Evolutionary conservation across 2,329 filamentous ascomycete species (phyloP).

Genomic region (Epichloe elymi): DNA sequence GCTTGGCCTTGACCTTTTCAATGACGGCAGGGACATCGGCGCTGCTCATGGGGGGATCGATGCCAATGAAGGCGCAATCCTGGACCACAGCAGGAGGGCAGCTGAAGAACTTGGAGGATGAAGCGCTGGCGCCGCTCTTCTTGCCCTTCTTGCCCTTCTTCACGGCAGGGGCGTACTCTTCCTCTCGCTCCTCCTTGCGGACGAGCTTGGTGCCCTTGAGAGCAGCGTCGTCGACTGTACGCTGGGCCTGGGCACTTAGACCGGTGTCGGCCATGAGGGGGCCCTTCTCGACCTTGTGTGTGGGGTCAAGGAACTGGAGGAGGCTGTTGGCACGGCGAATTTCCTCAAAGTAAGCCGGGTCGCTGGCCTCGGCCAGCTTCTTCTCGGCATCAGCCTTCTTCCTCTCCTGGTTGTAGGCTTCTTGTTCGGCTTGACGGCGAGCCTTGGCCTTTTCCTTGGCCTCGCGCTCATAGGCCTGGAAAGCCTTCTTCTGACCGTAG

Average conservation of each 20-base stretch:
- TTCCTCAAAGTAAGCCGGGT: conserved; percentile 83
- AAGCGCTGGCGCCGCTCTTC: conserved; percentile 35
- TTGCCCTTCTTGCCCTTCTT: conserved; percentile 87
- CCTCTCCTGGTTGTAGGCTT: conserved; percentile 56
- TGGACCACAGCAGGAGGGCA: conserved; percentile 85
- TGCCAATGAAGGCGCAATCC: conserved; percentile 69
- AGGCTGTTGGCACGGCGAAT: conserved; percentile 80
- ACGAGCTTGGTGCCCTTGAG: conserved; percentile 76
- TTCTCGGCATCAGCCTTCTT: conserved; percentile 64
- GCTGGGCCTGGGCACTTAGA: conserved; percentile 64
- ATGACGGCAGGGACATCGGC: conserved; percentile 65
- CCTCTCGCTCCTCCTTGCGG: conserved; percentile 78
- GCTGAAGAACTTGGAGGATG: conserved; percentile 54
- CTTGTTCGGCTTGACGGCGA: conserved; percentile 68
- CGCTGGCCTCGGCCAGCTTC: conserved; percentile 67
- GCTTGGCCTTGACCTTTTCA: conserved; percentile 87
- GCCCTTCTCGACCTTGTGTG: conserved; percentile 51
- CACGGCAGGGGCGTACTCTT: conserved; percentile 68
- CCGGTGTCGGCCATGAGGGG: conserved; percentile 52
- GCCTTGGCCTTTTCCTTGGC: conserved; percentile 63
- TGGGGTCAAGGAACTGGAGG: conserved; percentile 83
- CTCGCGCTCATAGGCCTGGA: conserved; percentile 71
- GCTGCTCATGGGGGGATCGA: conserved; percentile 85
- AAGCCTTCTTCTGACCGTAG: conserved; percentile 72
- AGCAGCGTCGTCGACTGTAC: conserved; percentile 71